Evolutionary conservation across 441 rosid genomes (phyloP).

Genomic region (Manihot esculenta): DNA sequence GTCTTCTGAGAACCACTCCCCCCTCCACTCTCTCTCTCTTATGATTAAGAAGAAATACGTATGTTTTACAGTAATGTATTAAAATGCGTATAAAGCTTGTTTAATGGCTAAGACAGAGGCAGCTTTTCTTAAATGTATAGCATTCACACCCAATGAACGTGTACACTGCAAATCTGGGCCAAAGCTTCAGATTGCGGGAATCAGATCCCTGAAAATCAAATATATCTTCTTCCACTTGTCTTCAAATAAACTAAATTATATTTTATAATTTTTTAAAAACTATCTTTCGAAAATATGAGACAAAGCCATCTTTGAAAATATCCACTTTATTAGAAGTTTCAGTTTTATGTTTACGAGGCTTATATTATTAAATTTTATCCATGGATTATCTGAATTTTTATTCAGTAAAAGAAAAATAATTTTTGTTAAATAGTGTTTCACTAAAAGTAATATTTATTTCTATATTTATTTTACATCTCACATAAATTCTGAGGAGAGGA

Average conservation of each 20-base stretch:
- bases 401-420: too few species aligned
- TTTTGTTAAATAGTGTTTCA: too few species aligned
- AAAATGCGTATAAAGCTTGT: slow-evolving; percentile 24
- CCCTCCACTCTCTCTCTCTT: slow-evolving; percentile 26
- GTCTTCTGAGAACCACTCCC: slow-evolving; percentile 30
- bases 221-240: too few species aligned
- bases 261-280: neutral
- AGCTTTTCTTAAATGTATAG: neutral
- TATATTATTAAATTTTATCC: neutral
- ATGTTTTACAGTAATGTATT: slow-evolving; percentile 11
- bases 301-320: too few species aligned
- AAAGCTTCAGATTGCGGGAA: slow-evolving; percentile 5
- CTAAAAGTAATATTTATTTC: too few species aligned
- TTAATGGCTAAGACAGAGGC: neutral
- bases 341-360: neutral
- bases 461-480: too few species aligned
- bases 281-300: too few species aligned
- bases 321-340: too few species aligned
- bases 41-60: slow-evolving; percentile 34
- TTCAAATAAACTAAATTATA: too few species aligned
- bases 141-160: slow-evolving; percentile 9
- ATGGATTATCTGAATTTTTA: too few species aligned
- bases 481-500: too few species aligned
- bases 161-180: neutral
- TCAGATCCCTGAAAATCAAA: neutral